Evolutionary conservation across 2,329 filamentous ascomycete genomes (phyloP), one percentile per base, ranked within the genome.

Genomic region (Sarocladium strictum): DNA sequence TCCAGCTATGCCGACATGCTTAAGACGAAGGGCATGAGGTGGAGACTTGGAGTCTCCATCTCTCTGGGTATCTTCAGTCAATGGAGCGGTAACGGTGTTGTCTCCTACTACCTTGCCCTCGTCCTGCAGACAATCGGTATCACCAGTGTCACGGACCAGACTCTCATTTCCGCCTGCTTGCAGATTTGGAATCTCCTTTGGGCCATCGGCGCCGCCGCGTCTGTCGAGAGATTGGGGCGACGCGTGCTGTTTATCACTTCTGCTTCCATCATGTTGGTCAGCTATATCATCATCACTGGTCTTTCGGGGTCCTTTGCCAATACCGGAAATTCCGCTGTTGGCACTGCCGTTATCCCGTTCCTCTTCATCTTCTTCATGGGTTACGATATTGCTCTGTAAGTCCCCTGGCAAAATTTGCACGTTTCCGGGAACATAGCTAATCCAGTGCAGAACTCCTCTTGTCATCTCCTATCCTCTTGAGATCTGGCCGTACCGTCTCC

Each of bases 341-440:
- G 74, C 12, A 69, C 72, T 53, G 73, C 69, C 3, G 73, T 77
- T 15, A 73, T 81, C 51, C 72, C 72, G 11, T 73, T 72, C 59
- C 71, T 80, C 23, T 80, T 73, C 60, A 65, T 75, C 55, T 78
- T 72, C 64, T 73, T 67, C 56, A 71, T 76, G 50, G 65, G 71
- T 56, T 73, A 79, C 61, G 66, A 72, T 40, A 70, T 77, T 53
- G 72, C 17, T 23, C 37, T 19, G 37, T 43, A 43, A 21, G 17
- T 23, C 7, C 7, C 40, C 7, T 24, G n/a, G n/a, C n/a, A n/a
- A n/a, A 32, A 32, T 6, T 32, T 32, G 29, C 6, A 32, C 29
- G 6, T 12, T 7, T 32, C 29, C 29, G 6, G n/a, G n/a, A 33
- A 15, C 15, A 7, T 38, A 15, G 35, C 35, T 38, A 5, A 7